phyloP scores from a whole-genome alignment of 208 protist genomes.

The Borovskyia barvae region DNA sequence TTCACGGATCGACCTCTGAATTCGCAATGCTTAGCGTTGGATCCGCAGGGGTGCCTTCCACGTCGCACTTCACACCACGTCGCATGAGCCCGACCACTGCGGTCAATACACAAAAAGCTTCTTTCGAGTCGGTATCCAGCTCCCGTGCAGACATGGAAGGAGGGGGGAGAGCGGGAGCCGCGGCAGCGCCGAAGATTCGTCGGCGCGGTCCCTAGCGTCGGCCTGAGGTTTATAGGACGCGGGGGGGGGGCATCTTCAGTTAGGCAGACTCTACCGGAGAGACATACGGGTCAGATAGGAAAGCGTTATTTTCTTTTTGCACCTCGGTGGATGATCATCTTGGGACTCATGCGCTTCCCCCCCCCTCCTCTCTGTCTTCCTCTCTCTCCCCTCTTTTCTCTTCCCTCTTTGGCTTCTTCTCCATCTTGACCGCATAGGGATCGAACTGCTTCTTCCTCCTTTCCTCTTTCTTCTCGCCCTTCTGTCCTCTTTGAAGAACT shows the following conservation, averaged over 20 bases:
- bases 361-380: background rate
- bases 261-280: too few relatives aligned
- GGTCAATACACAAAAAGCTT: too few relatives aligned
- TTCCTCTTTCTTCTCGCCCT: background rate
- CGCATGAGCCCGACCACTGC: too few relatives aligned
- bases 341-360: background rate
- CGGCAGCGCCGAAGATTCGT: slow-evolving; percentile 5
- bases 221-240: background rate
- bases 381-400: background rate
- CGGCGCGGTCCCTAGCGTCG: slow-evolving; percentile 3
- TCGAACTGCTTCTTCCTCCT: background rate
- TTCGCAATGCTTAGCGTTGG: too few relatives aligned
- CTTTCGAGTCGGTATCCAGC: too few relatives aligned
- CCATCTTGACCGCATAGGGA: background rate
- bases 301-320: too few relatives aligned
- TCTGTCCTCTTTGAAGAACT: background rate
- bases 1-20: too few relatives aligned
- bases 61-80: too few relatives aligned
- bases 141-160: too few relatives aligned
- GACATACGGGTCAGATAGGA: too few relatives aligned
- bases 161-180: background rate
- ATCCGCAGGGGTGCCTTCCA: too few relatives aligned
- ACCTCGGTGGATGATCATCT: background rate
- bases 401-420: background rate
- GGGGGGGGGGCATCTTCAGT: too few relatives aligned